These are phyloP conservation scores for Clonostachys solani DNA, from an alignment of 2,329 filamentous ascomycete genomes.

Conservation along the genomic window DNA sequence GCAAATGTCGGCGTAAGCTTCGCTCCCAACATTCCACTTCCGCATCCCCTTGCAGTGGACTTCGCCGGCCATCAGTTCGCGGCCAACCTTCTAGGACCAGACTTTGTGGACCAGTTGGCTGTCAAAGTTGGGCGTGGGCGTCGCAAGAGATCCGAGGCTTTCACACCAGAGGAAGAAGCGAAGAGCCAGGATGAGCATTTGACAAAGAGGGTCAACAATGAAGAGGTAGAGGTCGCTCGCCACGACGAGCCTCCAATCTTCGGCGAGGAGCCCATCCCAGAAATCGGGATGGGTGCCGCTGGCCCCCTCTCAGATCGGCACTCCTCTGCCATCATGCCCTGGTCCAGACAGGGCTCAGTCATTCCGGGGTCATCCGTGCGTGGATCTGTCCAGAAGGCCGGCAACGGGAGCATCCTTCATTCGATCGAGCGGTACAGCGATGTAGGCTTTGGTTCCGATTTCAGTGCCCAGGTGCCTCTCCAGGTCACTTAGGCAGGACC, in stretches of 20 bases:
- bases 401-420: slow-evolving; percentile 25
- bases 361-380: slow-evolving; percentile 42
- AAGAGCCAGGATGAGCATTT: slow-evolving; percentile 19
- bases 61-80: slow-evolving; percentile 40
- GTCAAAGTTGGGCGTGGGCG: slow-evolving; percentile 14
- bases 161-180: slow-evolving; percentile 28
- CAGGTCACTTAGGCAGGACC: slow-evolving; percentile 9
- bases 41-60: slow-evolving; percentile 36
- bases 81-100: slow-evolving; percentile 17
- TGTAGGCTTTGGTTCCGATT: slow-evolving; percentile 23
- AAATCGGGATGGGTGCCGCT: slow-evolving; percentile 66
- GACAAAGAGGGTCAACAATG: slow-evolving; percentile 21
- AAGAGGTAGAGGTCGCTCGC: slow-evolving; percentile 18
- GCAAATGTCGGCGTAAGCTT: slow-evolving; percentile 19
- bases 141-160: slow-evolving; percentile 37
- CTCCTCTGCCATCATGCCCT: slow-evolving; percentile 46
- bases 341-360: slow-evolving; percentile 42
- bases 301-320: slow-evolving; percentile 64
- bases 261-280: slow-evolving; percentile 43
- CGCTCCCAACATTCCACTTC: slow-evolving; percentile 13
- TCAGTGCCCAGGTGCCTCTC: slow-evolving; percentile 8
- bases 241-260: slow-evolving; percentile 19
- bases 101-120: slow-evolving; percentile 1
- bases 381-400: slow-evolving; percentile 27
- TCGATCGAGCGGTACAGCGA: slow-evolving; percentile 46